Base-by-base conservation (phyloP, 169 alveolate genomes). In the Eimeria nieschulzi region DNA sequence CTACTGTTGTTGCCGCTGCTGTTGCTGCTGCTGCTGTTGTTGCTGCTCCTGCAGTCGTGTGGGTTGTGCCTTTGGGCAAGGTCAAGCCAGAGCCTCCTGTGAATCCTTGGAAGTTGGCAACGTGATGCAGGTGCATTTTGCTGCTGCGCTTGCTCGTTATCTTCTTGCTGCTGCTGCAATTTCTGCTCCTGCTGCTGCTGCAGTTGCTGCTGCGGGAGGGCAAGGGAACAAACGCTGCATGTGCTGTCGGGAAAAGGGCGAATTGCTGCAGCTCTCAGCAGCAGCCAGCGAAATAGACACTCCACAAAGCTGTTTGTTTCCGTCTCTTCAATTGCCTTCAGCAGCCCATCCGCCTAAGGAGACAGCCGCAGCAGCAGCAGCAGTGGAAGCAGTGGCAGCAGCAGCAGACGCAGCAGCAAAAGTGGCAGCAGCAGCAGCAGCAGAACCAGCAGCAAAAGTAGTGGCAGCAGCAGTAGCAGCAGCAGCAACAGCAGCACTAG, bases 181-280 rank as follows among this genome's bases (percentile, higher is more conserved):
- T 56, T 13, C 13, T 56, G 64, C 13, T 56, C n/a, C 63, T 73
- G 83, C 83, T 26, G 83, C 63, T 39, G 83, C 26, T 75, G 83
- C 85, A 21, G 71, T 56, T 76, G 85, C 85, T 76, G 85, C 85
- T 76, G 55, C 70, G 61, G 70, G 53, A n/a, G 68, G 46, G 85
- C 0, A 9, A 76, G n/a, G 85, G 55, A 76, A 51, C 85, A 76
- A 46, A 76, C n/a, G 5, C 71, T 17, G 85, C 85, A 76, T 64
- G 53, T n/a, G n/a, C 70, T 51, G 51, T 19, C 85, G 0, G 68
- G 21, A 70, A 17, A 15, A 26, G 70, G 61, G 53, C 85, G 85
- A 10, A 76, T 59, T 23, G 85, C 85, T n/a, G 85, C 85, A 76
- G 85, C 85, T 5, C 85, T 51, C 85, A 76, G 85, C 71, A 76